Conservation (phyloP, 1,284 basidiomycete species). For the Trametes hirsuta region DNA sequence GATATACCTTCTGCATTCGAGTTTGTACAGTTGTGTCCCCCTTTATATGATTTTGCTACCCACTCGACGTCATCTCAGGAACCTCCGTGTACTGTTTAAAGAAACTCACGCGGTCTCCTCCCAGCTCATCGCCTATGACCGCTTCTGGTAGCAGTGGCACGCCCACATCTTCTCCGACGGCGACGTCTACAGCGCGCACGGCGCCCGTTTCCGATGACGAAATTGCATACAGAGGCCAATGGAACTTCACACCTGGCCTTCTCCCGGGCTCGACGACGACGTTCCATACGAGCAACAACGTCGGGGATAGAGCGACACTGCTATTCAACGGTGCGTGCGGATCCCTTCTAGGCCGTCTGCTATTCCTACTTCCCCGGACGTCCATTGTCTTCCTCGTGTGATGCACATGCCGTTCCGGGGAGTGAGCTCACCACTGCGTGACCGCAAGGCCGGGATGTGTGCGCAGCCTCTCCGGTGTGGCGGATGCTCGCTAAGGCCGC, state of each 20-base stretch:
- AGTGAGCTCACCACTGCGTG: not conserved
- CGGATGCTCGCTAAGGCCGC: conserved; percentile 10
- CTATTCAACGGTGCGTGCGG: conserved; percentile 51
- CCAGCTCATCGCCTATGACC: not conserved
- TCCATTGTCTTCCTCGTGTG: conserved; percentile 3
- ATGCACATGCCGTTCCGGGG: conserved; percentile 12
- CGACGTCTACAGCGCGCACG: conserved; percentile 22
- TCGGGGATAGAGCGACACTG: conserved; percentile 48
- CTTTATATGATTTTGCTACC: too few relatives aligned
- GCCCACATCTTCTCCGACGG: conserved; percentile 13
- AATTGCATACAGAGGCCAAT: conserved; percentile 33
- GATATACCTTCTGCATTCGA: too few relatives aligned
- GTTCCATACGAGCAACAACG: conserved; percentile 50
- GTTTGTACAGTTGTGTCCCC: too few relatives aligned
- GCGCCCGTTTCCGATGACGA: conserved; percentile 28
- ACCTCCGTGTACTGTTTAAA: not conserved
- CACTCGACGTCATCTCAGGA: too few relatives aligned
- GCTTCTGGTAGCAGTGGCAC: conserved; percentile 1
- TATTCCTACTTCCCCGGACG: not conserved
- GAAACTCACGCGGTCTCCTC: not conserved
- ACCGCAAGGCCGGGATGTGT: not conserved
- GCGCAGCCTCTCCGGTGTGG: conserved; percentile 9
- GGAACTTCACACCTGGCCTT: conserved; percentile 31
- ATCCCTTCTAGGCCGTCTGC: not conserved
- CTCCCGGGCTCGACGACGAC: conserved; percentile 25